These are phyloP conservation scores for Lactifluus subvellereus DNA, from an alignment of 768 basidiomycete species.

Conservation along the genomic window DNA sequence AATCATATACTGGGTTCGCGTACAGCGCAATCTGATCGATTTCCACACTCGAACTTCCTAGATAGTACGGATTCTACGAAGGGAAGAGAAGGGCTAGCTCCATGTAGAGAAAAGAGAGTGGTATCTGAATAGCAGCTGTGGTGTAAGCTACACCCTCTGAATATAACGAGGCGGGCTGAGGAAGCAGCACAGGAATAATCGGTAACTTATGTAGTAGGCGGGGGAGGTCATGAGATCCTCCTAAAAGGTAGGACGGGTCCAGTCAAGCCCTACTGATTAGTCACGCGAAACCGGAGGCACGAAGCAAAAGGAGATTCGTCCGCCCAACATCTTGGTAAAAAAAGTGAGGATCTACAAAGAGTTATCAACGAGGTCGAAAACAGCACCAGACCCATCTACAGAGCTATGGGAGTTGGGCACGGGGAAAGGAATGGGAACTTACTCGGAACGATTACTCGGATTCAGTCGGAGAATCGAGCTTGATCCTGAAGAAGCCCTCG, in stretches of 20 bases:
- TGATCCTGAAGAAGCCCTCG: slow-evolving; percentile 1
- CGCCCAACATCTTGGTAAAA: neutral
- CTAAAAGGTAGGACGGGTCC: neutral
- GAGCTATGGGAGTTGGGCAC: neutral
- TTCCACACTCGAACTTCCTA: neutral
- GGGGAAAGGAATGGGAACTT: neutral
- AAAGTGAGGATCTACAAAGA: neutral
- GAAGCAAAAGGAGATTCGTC: neutral
- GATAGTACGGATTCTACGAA: neutral
- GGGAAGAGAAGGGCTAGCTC: neutral
- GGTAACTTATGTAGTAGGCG: neutral
- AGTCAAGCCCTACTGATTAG: neutral
- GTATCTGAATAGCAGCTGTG: neutral
- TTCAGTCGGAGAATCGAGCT: slow-evolving; percentile 21
- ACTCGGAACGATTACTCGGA: neutral
- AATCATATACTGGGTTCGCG: neutral
- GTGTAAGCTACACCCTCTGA: neutral
- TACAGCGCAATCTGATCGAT: neutral
- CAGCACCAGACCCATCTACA: neutral
- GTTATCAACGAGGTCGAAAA: neutral
- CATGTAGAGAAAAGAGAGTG: neutral
- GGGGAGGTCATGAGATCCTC: slow-evolving; percentile 7
- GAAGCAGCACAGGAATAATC: neutral
- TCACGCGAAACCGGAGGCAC: neutral
- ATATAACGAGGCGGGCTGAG: neutral